These are phyloP conservation scores for Gryganskiella cystojenkinii DNA, from an alignment of 192 early-diverging fungal species.

Conservation along the genomic window DNA sequence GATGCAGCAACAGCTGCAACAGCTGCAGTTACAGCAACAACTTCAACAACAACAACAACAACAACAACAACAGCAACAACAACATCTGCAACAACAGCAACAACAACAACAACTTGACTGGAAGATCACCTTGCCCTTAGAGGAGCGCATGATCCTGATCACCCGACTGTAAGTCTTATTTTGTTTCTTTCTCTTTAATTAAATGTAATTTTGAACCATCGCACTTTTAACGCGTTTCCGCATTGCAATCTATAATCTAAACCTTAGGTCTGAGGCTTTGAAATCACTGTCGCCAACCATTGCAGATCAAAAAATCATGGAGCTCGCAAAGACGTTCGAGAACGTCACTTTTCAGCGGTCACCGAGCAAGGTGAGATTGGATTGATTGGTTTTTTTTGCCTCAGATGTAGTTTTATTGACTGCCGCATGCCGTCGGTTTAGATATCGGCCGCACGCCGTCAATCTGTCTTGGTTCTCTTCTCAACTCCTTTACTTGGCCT, in stretches of 20 bases:
- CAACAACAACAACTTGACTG: slow-evolving; percentile 14
- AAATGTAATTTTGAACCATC: neutral
- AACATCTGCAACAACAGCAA: slow-evolving; percentile 12
- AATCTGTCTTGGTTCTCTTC: neutral
- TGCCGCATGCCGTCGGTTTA: no score
- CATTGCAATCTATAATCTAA: no score
- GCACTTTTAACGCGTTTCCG: no score
- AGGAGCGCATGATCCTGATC: slow-evolving; percentile 32
- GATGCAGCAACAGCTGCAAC: slow-evolving; percentile 25
- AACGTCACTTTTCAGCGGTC: slow-evolving; percentile 43
- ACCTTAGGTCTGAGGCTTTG: slow-evolving; percentile 33
- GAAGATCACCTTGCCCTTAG: slow-evolving; percentile 13
- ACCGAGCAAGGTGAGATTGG: slow-evolving; percentile 11
- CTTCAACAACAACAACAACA: slow-evolving; percentile 10
- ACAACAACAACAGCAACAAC: slow-evolving; percentile 15
- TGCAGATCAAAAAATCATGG: slow-evolving; percentile 34
- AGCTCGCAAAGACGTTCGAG: slow-evolving; percentile 46
- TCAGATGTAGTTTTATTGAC: no score
- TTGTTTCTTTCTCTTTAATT: neutral
- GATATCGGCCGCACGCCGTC: no score
- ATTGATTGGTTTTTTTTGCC: neutral
- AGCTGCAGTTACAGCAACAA: slow-evolving; percentile 7
- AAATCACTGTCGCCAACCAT: slow-evolving; percentile 38
- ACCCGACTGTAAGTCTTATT: slow-evolving; percentile 22
- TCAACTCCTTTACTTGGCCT: neutral